Conservation (phyloP, 2,329 filamentous ascomycete genomes). For the Colletotrichum godetiae region DNA sequence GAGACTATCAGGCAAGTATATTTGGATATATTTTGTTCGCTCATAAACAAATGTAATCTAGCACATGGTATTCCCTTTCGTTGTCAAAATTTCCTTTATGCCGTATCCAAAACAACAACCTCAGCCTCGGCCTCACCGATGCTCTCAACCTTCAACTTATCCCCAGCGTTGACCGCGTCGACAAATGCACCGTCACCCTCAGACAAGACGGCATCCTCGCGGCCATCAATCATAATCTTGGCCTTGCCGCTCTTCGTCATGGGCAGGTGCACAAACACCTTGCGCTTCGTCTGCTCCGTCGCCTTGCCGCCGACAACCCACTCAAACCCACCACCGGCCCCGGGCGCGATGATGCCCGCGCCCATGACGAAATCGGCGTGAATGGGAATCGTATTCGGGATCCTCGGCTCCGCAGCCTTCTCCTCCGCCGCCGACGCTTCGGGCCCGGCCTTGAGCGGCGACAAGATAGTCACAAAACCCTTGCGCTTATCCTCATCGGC, state of each 20-base stretch:
- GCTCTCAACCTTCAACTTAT: constrained; percentile 73
- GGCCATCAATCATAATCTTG: constrained; percentile 75
- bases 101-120: constrained; percentile 75
- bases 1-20: not conserved
- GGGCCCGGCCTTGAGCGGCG: constrained; percentile 75
- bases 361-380: constrained; percentile 88
- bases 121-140: constrained; percentile 76
- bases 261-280: constrained; percentile 83
- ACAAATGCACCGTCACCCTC: constrained; percentile 89
- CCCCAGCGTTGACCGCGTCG: constrained; percentile 71
- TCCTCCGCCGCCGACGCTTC: constrained; percentile 73
- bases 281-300: constrained; percentile 66
- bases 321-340: constrained; percentile 71
- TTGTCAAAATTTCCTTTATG: constrained; percentile 48
- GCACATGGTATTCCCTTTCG: not conserved
- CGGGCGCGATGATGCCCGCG: constrained; percentile 77
- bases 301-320: constrained; percentile 76
- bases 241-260: constrained; percentile 83
- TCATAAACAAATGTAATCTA: not conserved
- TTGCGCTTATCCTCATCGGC: constrained; percentile 78
- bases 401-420: constrained; percentile 68
- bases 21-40: constrained; percentile 9
- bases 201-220: constrained; percentile 72
- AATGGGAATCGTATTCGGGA: constrained; percentile 80
- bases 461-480: constrained; percentile 80